Evolutionary conservation across 2,329 filamentous ascomycete genomes (phyloP), one percentile per base, ranked within the genome.

Genomic region (Stenocarpella maydis): DNA sequence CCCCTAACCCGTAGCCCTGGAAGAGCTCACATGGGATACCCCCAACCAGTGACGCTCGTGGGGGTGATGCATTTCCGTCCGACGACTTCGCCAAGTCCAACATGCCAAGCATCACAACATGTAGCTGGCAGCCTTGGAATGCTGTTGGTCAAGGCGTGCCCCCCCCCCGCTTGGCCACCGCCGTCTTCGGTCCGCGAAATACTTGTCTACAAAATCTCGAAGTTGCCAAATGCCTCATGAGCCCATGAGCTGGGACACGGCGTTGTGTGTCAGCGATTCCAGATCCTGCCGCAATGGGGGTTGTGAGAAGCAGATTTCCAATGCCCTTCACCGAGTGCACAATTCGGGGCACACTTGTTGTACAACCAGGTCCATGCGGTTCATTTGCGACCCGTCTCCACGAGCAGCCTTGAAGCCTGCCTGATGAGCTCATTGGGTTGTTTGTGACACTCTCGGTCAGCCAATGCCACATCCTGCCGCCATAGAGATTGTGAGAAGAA

Each of bases 1-100:
- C 12, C 47, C 65, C 65, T 67, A 67, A 67, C 52, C 64, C 43
- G 14, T 37, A 26, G 10, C 1, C n/a, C n/a, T n/a, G n/a, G n/a
- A 34, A 34, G 31, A n/a, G n/a, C n/a, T n/a, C n/a, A n/a, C n/a
- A n/a, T n/a, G 55, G 6, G 55, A 15, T 19, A 3, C 26, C 55
- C 55, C 54, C 55, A 39, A 47, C 41, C 26, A 19, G 19, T 5
- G 19, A 28, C 9, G 41, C 9, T 43, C 24, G n/a, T 19, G 24
- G 19, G 26, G 14, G 7, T 4, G 24, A 12, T 15, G 39, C 19
- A 9, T 34, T 45, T 26, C 26, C 39, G 5, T 14, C 15, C 8
- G 21, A 41, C 15, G n/a, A n/a, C 9, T 58, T 58, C 54, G 28
- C n/a, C n/a, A n/a, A n/a, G n/a, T n/a, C n/a, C 37, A 53, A 2